Conservation (phyloP, 164 flowering plant species). For the Echeveria elegans region DNA sequence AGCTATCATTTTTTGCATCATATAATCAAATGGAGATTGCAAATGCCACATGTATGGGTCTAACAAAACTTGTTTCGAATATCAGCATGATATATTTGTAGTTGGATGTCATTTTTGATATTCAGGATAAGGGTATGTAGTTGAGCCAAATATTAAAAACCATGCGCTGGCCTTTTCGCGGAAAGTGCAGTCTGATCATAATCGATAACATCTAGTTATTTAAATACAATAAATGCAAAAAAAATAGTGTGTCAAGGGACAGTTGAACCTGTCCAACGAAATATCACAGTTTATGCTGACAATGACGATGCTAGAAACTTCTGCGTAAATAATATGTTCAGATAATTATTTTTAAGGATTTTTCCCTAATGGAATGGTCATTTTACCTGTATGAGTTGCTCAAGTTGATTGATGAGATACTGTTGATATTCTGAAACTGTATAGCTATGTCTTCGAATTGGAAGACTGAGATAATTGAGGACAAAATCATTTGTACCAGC, state of each 20-base stretch:
- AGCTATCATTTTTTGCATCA: too few relatives aligned
- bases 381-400: constrained; percentile 6
- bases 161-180: background rate
- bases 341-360: background rate
- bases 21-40: background rate
- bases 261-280: background rate
- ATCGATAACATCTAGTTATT: too few relatives aligned
- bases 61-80: background rate
- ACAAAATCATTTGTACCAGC: constrained; percentile 39
- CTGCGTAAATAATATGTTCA: background rate
- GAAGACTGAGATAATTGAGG: constrained; percentile 23
- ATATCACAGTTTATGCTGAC: background rate
- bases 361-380: background rate
- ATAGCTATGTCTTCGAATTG: constrained; percentile 10
- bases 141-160: background rate
- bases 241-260: background rate
- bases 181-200: too few relatives aligned
- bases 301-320: background rate
- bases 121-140: background rate
- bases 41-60: background rate
- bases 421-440: constrained; percentile 21
- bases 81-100: background rate
- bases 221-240: background rate
- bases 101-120: background rate
- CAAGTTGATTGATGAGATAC: constrained; percentile 13